Base-by-base conservation (phyloP, 2,329 filamentous ascomycete genomes). In the Cladosporium halotolerans region DNA sequence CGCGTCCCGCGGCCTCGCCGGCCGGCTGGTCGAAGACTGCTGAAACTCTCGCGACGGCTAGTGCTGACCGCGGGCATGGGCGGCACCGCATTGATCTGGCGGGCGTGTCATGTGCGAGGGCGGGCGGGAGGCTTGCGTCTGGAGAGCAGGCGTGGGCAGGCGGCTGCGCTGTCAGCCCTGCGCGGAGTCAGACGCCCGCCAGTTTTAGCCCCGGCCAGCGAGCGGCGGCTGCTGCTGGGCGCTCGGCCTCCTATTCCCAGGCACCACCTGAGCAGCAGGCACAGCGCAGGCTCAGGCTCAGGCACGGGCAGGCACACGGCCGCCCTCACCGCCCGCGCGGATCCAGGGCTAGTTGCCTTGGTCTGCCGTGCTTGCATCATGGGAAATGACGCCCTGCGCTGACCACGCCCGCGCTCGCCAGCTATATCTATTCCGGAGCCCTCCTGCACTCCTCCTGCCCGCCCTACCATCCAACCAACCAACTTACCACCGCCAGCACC, bases 311-410 rank as follows among this genome's bases (percentile, higher is more conserved):
- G 23, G 23, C 23, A 28, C 23, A 28, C 23, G 23, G 23, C 23
- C 23, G 23, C 23, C 23, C 23, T 28, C 23, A 58, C 56, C 56
- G 54, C 56, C 47, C 16, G 47, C 45, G 41, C 49, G 52, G 51
- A 45, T 53, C 45, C 39, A 53, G 53, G 50, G 50, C 50, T 49
- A 50, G 56, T 48, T 55, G 52, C 58, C 53, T 51, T 53, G 52
- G 58, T 59, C n/a, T 42, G 47, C 47, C 38, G 47, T 50, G 28
- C 55, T 60, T 62, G 59, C 59, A 58, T 62, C 59, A 62, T 55
- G 57, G 57, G 57, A 62, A 59, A 59, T 63, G 57, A 60, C 43
- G 52, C 42, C 51, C 43, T 41, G 38, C 45, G 50, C 45, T 23
- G 36, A 42, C 36, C 36, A 39, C 36, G 13, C n/a, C n/a, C 36